phyloP scores from a whole-genome alignment of 2,329 filamentous ascomycete species.

The Trichoderma polysporum region DNA sequence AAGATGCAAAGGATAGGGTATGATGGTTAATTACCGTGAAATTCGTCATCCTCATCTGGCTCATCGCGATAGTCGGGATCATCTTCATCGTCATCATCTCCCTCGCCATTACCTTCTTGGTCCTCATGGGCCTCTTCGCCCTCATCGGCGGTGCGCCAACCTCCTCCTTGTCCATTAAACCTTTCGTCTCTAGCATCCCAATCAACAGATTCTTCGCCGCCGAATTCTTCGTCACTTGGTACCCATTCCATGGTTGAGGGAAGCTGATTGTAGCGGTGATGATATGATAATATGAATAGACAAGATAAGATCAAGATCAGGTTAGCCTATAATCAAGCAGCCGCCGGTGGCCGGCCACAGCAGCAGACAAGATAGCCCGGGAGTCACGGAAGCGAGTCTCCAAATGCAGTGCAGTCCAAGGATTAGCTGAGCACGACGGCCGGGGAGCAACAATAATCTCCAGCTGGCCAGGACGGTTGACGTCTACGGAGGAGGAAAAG shows the following conservation, averaged over 20 bases:
- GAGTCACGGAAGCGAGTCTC: background rate
- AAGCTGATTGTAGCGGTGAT: background rate
- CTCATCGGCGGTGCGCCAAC: background rate
- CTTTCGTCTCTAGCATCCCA: slow-evolving; percentile 9
- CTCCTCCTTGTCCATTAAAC: no score
- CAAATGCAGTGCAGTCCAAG: background rate
- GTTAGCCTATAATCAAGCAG: background rate
- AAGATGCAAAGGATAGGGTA: no score
- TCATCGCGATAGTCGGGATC: slow-evolving; percentile 28
- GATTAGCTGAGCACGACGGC: background rate
- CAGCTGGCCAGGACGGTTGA: background rate
- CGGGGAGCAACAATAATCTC: background rate
- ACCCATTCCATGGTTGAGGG: background rate
- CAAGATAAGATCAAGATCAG: background rate
- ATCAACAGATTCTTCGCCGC: background rate
- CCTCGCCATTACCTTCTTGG: slow-evolving; percentile 17
- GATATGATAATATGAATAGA: no score
- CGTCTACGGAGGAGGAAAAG: background rate
- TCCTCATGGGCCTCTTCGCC: slow-evolving; percentile 18
- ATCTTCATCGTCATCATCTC: slow-evolving; percentile 24
- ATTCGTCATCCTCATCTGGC: slow-evolving; percentile 26
- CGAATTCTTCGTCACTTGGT: background rate
- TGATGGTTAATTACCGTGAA: slow-evolving; percentile 21
- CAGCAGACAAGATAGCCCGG: background rate
- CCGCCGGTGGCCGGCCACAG: background rate